Base-by-base conservation (phyloP, 441 rosid genomes). In the Arabidopsis hybrid region DNA sequence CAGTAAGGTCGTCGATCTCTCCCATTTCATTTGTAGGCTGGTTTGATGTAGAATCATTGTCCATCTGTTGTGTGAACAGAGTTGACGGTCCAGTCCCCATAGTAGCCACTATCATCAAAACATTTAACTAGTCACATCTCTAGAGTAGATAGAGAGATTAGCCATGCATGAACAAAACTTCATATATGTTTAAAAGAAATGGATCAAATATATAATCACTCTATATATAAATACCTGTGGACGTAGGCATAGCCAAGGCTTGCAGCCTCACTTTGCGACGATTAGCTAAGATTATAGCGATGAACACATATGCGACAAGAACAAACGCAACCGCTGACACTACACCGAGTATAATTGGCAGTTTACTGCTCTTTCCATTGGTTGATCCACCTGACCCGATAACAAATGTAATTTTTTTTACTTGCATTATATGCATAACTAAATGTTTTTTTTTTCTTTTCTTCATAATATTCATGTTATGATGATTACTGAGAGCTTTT, bases 261-360 rank as follows among this genome's bases (percentile, higher is more conserved):
- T 49, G 61, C 10, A 12, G 45, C 60, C 16, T 39, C 0, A 9
- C 9, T 58, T 9, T 66, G 47, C 67, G 53, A 40, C 73, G 78
- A 5, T 67, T 50, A 1, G 6, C 1, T 21, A 67, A 31, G 67
- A 34, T 16, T 2, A 67, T 17, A 40, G 55, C 17, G 3, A 67
- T 10, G 17, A 49, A 21, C 12, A n/a, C 61, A 5, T 3, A 49
- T 1, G 45, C 62, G 2, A 60, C 5, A 10, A 60, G 1, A 32
- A 53, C 17, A 60, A 67, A 13, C 0, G 39, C 68, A 4, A 9
- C 57, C 0, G 73, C 62, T 1, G 7, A 6, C 40, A 74, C 36
- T 5, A 3, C 73, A 13, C 78, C 78, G 39, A 74, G 2, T 59
- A 74, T 74, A 40, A 34, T 60, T 51, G 68, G 73, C 32, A 59